A percentile compares a stretch with the other conserved stretches of the same genome.
Evolutionary conservation across 2,329 filamentous ascomycete genomes (phyloP).

Genomic region (Diaporthe citrichinensis): DNA sequence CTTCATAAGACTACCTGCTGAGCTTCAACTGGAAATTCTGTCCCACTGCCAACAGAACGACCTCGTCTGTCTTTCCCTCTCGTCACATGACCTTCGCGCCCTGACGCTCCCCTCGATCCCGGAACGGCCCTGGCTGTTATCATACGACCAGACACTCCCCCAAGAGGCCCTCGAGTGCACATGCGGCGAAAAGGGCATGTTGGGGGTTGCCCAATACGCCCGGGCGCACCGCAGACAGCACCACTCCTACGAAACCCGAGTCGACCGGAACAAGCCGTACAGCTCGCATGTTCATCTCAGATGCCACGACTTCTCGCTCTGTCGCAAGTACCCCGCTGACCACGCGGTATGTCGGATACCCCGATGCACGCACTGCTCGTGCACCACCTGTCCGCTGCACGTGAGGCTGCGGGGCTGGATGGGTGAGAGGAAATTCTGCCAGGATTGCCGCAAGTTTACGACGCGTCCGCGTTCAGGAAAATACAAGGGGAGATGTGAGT

Average conservation of each 20-base stretch:
- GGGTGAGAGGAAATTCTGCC: background rate
- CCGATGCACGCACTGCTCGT: background rate
- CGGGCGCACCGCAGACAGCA: background rate
- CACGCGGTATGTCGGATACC: background rate
- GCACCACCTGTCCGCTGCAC: background rate
- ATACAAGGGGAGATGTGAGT: constrained; percentile 3
- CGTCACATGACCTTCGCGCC: background rate
- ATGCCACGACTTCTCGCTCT: background rate
- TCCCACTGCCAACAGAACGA: background rate
- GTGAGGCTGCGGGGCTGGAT: background rate
- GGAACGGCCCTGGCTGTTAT: background rate
- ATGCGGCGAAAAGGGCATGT: background rate
- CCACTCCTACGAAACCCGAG: background rate
- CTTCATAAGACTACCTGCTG: background rate
- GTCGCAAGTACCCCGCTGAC: background rate
- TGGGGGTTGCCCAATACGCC: background rate
- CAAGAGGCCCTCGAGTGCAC: background rate
- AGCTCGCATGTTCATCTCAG: too few species aligned
- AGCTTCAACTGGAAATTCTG: background rate
- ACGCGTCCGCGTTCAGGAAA: background rate
- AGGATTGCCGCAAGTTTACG: background rate
- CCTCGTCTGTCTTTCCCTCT: background rate
- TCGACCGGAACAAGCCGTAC: background rate
- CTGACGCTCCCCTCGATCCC: background rate
- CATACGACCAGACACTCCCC: background rate